These are phyloP conservation scores for Alternaria conjuncta DNA, from an alignment of 2,329 filamentous ascomycete species.

Conservation along the genomic window DNA sequence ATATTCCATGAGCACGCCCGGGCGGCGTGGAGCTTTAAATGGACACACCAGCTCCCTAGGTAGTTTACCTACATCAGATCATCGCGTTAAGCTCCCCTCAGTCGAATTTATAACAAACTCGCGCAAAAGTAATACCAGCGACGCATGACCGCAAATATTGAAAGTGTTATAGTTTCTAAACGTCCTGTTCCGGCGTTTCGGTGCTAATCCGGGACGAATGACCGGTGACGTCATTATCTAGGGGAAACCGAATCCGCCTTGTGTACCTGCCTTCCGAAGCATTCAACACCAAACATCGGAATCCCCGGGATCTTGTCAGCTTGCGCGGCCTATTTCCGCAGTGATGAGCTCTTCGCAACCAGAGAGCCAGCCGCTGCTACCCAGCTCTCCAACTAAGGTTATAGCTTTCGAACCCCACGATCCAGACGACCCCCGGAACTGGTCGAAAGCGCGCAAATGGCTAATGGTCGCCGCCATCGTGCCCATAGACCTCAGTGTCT, in stretches of 20 bases:
- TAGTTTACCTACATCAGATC: neutral
- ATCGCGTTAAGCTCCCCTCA: neutral
- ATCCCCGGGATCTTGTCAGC: neutral
- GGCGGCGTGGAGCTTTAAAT: neutral
- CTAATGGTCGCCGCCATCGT: constrained; percentile 45
- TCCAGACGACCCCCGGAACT: constrained; percentile 46
- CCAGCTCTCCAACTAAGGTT: constrained; percentile 7
- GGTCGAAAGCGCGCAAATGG: constrained; percentile 43
- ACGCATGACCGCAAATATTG: neutral
- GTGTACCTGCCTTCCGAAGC: neutral
- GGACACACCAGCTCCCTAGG: neutral
- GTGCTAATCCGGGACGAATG: neutral
- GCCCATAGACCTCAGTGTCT: constrained; percentile 45
- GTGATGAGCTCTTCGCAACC: neutral
- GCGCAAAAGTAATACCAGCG: neutral
- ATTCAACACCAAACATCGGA: neutral
- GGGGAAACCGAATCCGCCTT: neutral
- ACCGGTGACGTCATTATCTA: neutral
- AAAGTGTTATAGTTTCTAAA: neutral
- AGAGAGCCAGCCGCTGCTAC: constrained; percentile 19
- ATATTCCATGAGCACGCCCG: neutral
- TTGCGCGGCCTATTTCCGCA: neutral
- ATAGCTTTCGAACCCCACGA: constrained; percentile 26
- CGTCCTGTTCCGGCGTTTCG: neutral
- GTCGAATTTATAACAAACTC: neutral